Evolutionary conservation across 495 filamentous ascomycete genomes (phyloP).

Genomic region (Lasiosphaeriaceae sp.): DNA sequence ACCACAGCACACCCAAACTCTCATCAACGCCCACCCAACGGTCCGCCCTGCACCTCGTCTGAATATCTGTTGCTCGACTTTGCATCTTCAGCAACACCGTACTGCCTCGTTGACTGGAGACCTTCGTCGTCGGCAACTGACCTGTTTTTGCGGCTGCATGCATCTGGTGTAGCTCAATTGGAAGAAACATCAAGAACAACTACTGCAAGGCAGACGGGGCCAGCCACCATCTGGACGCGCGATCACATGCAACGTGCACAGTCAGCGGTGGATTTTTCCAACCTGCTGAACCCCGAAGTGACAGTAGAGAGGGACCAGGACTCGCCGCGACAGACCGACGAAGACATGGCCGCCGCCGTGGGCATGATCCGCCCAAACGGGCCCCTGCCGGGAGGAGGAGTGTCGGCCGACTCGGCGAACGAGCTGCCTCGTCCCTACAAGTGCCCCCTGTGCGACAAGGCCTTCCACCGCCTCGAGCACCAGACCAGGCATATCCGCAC

Average conservation of each 20-base stretch:
- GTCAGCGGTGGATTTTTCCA: constrained; percentile 72
- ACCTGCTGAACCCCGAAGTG: constrained; percentile 67
- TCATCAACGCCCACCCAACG: neutral
- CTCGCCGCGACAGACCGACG: constrained; percentile 31
- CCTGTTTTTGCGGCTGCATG: constrained; percentile 18
- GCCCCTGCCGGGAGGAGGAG: constrained; percentile 52
- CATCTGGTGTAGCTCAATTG: constrained; percentile 23
- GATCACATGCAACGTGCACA: constrained; percentile 71
- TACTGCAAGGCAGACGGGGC: neutral
- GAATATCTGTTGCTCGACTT: neutral
- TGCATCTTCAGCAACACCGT: neutral
- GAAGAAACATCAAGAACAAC: constrained; percentile 3
- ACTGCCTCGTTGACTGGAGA: no score
- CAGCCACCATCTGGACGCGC: constrained; percentile 18
- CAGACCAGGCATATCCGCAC: constrained; percentile 97
- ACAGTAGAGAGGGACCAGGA: constrained; percentile 16
- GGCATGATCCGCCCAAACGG: constrained; percentile 70
- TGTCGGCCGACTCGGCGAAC: constrained; percentile 46
- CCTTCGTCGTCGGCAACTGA: neutral
- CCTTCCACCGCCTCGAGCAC: constrained; percentile 97
- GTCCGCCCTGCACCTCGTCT: constrained; percentile 3
- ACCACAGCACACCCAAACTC: constrained; percentile 4
- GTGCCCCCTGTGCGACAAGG: constrained; percentile 97
- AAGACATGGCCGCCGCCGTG: constrained; percentile 64
- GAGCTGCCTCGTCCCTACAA: constrained; percentile 97